phyloP scores from a whole-genome alignment of 176 grass and related monocot genomes.

The Lolium multiflorum region DNA sequence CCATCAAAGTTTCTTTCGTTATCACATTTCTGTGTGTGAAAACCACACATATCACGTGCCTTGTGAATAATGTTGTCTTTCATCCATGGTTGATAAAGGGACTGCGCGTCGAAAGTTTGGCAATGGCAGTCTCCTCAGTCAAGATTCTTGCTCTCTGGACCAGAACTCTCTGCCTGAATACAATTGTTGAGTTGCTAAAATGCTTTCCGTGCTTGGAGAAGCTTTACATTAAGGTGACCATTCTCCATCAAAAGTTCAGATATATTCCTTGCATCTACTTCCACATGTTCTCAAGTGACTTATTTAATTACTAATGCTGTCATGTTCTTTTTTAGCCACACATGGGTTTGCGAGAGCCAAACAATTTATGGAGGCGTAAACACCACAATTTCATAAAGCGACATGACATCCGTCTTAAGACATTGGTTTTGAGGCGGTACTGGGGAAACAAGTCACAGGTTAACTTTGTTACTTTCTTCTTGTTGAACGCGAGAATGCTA shows the following conservation, averaged over 20 bases:
- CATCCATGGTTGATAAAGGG: not conserved
- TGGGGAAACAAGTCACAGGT: too few relatives aligned
- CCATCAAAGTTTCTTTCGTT: not conserved
- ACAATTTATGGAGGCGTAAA: too few relatives aligned
- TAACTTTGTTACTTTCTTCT: too few relatives aligned
- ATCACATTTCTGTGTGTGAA: not conserved
- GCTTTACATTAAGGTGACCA: not conserved
- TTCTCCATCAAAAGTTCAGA: not conserved
- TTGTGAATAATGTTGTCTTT: not conserved
- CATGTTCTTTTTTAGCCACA: too few relatives aligned
- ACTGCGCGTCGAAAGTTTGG: not conserved
- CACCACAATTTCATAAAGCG: too few relatives aligned
- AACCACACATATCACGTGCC: not conserved
- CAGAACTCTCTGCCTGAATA: not conserved
- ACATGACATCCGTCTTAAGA: too few relatives aligned
- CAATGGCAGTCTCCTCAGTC: not conserved
- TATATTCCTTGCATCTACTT: not conserved
- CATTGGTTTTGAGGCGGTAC: too few relatives aligned
- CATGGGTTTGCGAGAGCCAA: too few relatives aligned
- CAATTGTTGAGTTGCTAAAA: not conserved
- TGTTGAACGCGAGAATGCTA: too few relatives aligned
- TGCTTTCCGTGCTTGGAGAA: slow-evolving; percentile 7
- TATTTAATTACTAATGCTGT: too few relatives aligned
- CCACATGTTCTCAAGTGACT: too few relatives aligned
- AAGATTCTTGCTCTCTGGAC: not conserved